Evolutionary conservation across 1,284 basidiomycete genomes (phyloP), one percentile per base, ranked within the genome.

Genomic region (Chalciporus piperatoides): DNA sequence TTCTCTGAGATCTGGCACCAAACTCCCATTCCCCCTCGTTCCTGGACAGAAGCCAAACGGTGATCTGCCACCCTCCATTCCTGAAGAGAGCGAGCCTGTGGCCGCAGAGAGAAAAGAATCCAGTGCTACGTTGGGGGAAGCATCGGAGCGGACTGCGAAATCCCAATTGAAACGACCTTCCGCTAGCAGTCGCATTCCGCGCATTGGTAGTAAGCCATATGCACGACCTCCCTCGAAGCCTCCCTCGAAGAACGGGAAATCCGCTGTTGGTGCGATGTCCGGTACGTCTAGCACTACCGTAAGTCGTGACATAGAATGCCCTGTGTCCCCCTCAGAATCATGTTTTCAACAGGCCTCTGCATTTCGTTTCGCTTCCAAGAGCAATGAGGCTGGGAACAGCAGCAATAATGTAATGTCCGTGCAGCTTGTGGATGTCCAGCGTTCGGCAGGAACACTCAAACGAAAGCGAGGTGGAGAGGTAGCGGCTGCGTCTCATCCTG

Each of bases 141-240:
- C 36, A 41, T 17, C 49, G 19, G 56, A 58, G 49, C 59, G 59
- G 38, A 63, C 71, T 24, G 49, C 56, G 7, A 77, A 72, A 44
- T 80, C 80, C 12, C 72, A 53, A 41, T 59, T 85, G 44, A 81
- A 78, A 57, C 81, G 84, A 56, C 68, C 75, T 2, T 65, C 73
- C 17, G 71, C 72, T n/a, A 68, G 59, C 0, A 86, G 86, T 64
- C 77, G 75, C 64, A 89, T 89, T 56, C 86, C 86, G 6, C 72
- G 86, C 46, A 80, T 83, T 44, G 81, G 79, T 25, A 64, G 66
- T 14, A 87, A 86, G 54, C 84, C 86, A 0, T 88, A 88, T 63
- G 68, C 76, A 23, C 72, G 80, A 53, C 73, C 77, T 32, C 43
- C 46, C 17, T 25, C 53, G n/a, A 55, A 53, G 28, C 73, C 76